phyloP scores from a whole-genome alignment of 2,329 filamentous ascomycete genomes.

The Xylariaceae sp. region DNA sequence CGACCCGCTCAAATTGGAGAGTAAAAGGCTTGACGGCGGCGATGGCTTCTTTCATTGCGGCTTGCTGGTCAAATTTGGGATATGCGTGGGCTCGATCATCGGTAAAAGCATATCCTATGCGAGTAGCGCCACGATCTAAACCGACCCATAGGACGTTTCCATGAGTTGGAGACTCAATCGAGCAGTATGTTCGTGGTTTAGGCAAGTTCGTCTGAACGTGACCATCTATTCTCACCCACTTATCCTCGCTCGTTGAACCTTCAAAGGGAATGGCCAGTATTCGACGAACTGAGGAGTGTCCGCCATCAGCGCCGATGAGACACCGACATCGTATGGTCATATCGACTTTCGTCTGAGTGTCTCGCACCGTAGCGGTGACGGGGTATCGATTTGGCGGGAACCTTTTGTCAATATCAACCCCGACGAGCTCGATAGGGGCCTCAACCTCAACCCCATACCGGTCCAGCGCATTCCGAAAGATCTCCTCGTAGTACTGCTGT shows the following conservation, averaged over 20 bases:
- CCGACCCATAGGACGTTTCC: conserved; percentile 52
- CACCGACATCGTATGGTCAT: conserved; percentile 35
- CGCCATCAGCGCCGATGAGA: conserved; percentile 48
- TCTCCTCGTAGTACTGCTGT: conserved; percentile 50
- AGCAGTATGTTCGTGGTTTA: conserved; percentile 41
- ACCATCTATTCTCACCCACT: conserved; percentile 49
- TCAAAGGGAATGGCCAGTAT: conserved; percentile 44
- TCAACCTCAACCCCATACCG: conserved; percentile 33
- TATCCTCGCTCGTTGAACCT: conserved; percentile 43
- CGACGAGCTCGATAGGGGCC: conserved; percentile 34
- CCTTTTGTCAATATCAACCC: conserved; percentile 31
- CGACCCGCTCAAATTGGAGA: conserved; percentile 37
- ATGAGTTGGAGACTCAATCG: conserved; percentile 47
- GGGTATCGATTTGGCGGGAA: background rate
- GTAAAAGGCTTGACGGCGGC: conserved; percentile 31
- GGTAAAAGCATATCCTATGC: conserved; percentile 49
- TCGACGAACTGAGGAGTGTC: conserved; percentile 43
- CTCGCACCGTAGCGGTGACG: conserved; percentile 10
- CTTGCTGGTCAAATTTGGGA: conserved; percentile 31
- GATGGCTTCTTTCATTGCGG: conserved; percentile 13
- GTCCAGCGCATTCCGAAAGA: conserved; percentile 39
- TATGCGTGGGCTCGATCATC: conserved; percentile 37
- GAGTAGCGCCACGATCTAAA: conserved; percentile 46
- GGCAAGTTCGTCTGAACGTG: conserved; percentile 45
- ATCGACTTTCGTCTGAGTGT: background rate